Conservation (phyloP, 257 asterid genomes). For the Ballota nigra region DNA sequence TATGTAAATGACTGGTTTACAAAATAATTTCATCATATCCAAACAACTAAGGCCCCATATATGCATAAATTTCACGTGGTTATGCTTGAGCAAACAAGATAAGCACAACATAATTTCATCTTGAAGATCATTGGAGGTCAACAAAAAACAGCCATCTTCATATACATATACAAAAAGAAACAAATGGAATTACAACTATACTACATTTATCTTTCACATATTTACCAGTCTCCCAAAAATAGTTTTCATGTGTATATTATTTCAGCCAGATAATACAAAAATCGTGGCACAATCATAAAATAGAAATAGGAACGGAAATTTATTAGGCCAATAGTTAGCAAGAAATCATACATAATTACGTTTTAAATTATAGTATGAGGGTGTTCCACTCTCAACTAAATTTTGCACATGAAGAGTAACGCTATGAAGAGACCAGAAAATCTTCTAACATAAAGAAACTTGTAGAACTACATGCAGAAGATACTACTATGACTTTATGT, state of each 20-base stretch:
- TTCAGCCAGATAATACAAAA: neutral
- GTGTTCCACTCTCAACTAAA: neutral
- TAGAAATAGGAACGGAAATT: neutral
- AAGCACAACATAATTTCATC: neutral
- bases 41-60: conserved; percentile 14
- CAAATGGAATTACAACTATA: neutral
- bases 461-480: conserved; percentile 11
- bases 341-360: neutral
- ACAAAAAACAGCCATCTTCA: neutral
- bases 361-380: neutral
- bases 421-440: neutral
- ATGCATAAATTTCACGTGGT: neutral
- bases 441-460: neutral
- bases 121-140: neutral
- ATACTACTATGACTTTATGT: neutral
- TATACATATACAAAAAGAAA: neutral
- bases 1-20: neutral
- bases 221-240: neutral
- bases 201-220: neutral
- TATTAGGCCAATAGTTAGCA: neutral
- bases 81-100: neutral
- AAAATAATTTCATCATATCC: neutral
- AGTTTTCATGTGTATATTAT: neutral
- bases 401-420: neutral
- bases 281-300: neutral